phyloP scores from a whole-genome alignment of 2,329 filamentous ascomycete genomes.

The Claviceps fusiformis region DNA sequence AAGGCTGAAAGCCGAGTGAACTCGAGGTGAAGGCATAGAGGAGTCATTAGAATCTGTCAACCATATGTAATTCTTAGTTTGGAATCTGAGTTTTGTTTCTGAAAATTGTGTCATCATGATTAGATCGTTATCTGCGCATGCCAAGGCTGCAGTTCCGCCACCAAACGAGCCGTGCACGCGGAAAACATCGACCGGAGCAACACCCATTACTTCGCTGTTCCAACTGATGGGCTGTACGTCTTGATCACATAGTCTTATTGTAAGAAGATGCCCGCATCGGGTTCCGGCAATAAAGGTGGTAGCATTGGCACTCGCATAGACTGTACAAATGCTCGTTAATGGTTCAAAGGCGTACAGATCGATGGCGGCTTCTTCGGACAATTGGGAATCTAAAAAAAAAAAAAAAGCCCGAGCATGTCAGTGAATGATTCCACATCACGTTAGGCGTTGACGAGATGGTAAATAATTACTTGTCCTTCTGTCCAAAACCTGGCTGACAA shows the following conservation, averaged over 20 bases:
- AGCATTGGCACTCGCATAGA: constrained; percentile 15
- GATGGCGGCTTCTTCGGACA: background rate
- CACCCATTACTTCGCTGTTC: constrained; percentile 20
- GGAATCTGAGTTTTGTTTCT: constrained; percentile 17
- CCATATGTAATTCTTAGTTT: constrained; percentile 33
- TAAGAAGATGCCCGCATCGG: constrained; percentile 37
- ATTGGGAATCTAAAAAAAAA: background rate
- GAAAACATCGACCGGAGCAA: constrained; percentile 23
- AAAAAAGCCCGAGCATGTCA: background rate
- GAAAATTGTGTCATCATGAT: constrained; percentile 28
- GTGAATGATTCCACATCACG: background rate
- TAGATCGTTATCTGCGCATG: constrained; percentile 35
- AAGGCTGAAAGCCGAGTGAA: constrained; percentile 35
- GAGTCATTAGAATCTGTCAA: constrained; percentile 35
- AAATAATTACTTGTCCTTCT: constrained; percentile 1
- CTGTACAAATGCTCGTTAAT: constrained; percentile 30
- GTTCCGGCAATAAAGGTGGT: constrained; percentile 31
- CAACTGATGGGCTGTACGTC: constrained; percentile 14
- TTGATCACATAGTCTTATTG: constrained; percentile 16
- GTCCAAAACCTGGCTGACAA: constrained; percentile 8
- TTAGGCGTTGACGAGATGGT: background rate
- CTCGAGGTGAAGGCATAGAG: constrained; percentile 29
- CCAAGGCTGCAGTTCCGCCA: constrained; percentile 22
- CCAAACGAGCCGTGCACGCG: constrained; percentile 13
- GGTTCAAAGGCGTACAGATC: constrained; percentile 19